Conservation (phyloP, 179 eudicot genomes). For the Vitellaria paradoxa region DNA sequence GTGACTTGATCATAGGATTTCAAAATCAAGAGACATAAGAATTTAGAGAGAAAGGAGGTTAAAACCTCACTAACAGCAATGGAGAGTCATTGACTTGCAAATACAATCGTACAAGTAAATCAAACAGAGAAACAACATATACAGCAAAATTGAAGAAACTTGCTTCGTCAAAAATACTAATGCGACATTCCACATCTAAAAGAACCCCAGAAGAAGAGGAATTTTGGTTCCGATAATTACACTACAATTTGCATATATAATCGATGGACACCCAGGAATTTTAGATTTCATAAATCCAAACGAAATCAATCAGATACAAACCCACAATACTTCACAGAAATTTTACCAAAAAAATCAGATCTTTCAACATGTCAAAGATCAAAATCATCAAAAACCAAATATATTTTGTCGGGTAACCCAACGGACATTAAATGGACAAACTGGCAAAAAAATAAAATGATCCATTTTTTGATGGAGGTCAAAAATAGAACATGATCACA, state of each 20-base stretch:
- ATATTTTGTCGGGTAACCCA: constrained; percentile 4
- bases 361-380: constrained; percentile 9
- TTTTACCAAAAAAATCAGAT: constrained; percentile 8
- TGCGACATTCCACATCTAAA: constrained; percentile 19
- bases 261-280: neutral
- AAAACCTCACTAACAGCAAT: neutral
- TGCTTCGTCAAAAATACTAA: constrained; percentile 7
- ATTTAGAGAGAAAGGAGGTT: neutral
- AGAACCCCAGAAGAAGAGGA: constrained; percentile 8
- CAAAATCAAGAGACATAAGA: neutral
- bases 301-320: constrained; percentile 4
- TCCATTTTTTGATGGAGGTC: neutral
- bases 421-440: neutral
- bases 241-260: neutral
- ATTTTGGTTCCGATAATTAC: neutral
- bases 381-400: constrained; percentile 13
- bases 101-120: constrained; percentile 14
- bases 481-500: neutral
- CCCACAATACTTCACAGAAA: constrained; percentile 13
- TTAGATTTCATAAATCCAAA: constrained; percentile 1
- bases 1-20: neutral
- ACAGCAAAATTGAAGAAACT: constrained; percentile 12
- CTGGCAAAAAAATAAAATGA: neutral
- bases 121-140: constrained; percentile 3
- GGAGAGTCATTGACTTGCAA: constrained; percentile 4